phyloP scores from a whole-genome alignment of 768 basidiomycete species.

The Russula brevipes region DNA sequence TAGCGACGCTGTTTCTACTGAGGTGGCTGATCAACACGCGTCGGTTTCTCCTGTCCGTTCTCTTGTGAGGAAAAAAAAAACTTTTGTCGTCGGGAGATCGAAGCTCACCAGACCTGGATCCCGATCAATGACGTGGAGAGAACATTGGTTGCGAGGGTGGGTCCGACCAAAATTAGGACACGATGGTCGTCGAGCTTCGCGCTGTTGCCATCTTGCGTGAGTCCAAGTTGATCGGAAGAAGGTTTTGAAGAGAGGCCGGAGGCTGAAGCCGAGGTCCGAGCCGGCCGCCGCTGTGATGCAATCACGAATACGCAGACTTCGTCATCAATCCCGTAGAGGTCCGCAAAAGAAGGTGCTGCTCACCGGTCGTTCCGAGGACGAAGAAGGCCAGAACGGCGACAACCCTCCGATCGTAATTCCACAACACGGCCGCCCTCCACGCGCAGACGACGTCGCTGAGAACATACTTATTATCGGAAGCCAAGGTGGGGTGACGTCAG shows the following conservation, averaged over 20 bases:
- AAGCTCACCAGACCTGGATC: slow-evolving; percentile 13
- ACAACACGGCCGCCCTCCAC: slow-evolving; percentile 18
- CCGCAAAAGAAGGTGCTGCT: neutral
- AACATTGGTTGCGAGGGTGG: slow-evolving; percentile 12
- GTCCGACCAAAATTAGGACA: slow-evolving; percentile 10
- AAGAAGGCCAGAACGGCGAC: slow-evolving; percentile 1
- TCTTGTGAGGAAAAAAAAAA: neutral
- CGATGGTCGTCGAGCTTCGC: neutral
- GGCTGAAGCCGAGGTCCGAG: slow-evolving; percentile 4
- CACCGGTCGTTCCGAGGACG: slow-evolving; percentile 7
- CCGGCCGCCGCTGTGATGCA: neutral
- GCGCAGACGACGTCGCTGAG: slow-evolving; percentile 8
- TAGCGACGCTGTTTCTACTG: neutral
- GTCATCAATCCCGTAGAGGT: too few species aligned
- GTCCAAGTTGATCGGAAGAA: neutral
- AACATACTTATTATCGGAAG: neutral
- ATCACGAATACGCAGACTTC: neutral
- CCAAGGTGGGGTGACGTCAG: too few species aligned
- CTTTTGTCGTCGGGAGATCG: neutral
- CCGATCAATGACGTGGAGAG: slow-evolving; percentile 14
- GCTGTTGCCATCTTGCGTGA: neutral
- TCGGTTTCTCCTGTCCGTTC: slow-evolving; percentile 10
- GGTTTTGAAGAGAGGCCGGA: neutral
- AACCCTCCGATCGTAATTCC: slow-evolving; percentile 18
- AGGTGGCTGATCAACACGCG: neutral